Percentiles rank a stretch among this genome's conserved stretches.
These are phyloP conservation scores for Rhodofomes roseus DNA, from an alignment of 1,284 basidiomycete genomes.

Conservation along the genomic window DNA sequence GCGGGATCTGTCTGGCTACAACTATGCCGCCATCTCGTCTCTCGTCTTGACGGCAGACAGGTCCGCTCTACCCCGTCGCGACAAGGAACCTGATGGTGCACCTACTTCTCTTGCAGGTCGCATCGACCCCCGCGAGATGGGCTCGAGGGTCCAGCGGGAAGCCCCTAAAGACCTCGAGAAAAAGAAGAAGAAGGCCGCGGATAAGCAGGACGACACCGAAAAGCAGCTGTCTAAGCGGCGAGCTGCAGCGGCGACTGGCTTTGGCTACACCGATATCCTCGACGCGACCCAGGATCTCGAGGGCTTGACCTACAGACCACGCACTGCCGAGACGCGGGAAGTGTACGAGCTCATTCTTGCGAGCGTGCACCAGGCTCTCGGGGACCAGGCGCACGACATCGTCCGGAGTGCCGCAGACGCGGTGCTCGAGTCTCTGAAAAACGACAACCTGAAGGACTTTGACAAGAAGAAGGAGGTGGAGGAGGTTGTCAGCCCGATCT, in stretches of 20 bases:
- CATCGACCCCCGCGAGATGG: slow-evolving; percentile 93
- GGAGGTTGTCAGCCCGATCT: slow-evolving; percentile 69
- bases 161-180: slow-evolving; percentile 92
- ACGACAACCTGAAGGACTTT: slow-evolving; percentile 89
- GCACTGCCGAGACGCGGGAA: slow-evolving; percentile 91
- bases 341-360: slow-evolving; percentile 93
- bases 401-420: slow-evolving; percentile 93
- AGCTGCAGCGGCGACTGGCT: slow-evolving; percentile 50
- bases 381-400: slow-evolving; percentile 95
- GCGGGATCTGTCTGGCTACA: slow-evolving; percentile 82
- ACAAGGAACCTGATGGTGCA: slow-evolving; percentile 95
- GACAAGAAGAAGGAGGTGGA: slow-evolving; percentile 98
- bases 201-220: slow-evolving; percentile 53
- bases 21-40: slow-evolving; percentile 87
- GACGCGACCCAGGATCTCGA: slow-evolving; percentile 93
- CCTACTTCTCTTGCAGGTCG: slow-evolving; percentile 91
- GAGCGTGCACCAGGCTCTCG: slow-evolving; percentile 78
- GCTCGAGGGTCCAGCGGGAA: slow-evolving; percentile 82
- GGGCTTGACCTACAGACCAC: slow-evolving; percentile 88
- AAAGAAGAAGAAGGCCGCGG: slow-evolving; percentile 84
- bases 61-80: slow-evolving; percentile 71
- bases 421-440: slow-evolving; percentile 88
- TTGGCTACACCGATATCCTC: slow-evolving; percentile 85
- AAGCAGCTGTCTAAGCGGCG: slow-evolving; percentile 52
- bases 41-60: slow-evolving; percentile 83